These are phyloP conservation scores for Gossypium australe DNA, from an alignment of 345 rosid genomes.

Conservation along the genomic window DNA sequence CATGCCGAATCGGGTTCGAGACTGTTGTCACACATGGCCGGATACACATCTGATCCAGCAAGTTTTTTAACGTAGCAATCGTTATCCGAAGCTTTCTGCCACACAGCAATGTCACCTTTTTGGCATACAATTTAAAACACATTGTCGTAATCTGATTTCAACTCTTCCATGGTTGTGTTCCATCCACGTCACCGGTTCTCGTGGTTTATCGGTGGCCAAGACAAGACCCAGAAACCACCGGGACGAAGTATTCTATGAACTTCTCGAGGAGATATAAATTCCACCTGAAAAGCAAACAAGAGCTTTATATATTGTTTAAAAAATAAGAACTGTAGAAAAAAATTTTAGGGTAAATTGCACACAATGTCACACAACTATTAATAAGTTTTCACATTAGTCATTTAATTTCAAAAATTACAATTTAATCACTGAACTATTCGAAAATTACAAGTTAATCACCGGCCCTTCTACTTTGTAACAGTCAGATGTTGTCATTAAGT, in stretches of 20 bases:
- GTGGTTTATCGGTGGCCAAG: conserved; percentile 96
- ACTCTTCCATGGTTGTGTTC: conserved; percentile 92
- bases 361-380: too few relatives aligned
- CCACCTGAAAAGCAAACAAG: conserved; percentile 52
- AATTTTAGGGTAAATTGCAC: too few relatives aligned
- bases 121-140: conserved; percentile 86
- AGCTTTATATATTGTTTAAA: too few relatives aligned
- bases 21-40: conserved; percentile 90
- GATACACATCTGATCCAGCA: conserved; percentile 63
- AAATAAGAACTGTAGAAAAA: too few relatives aligned
- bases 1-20: conserved; percentile 94
- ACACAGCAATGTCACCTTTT: conserved; percentile 90
- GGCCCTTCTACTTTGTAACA: too few relatives aligned
- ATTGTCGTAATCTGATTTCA: conserved; percentile 82
- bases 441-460: too few relatives aligned
- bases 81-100: conserved; percentile 75
- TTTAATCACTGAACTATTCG: too few relatives aligned
- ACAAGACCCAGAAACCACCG: conserved; percentile 97
- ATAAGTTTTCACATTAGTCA: too few relatives aligned
- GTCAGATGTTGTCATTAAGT: too few relatives aligned
- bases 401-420: too few relatives aligned
- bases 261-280: conserved; percentile 66
- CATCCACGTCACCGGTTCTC: conserved; percentile 93
- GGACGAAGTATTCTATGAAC: conserved; percentile 90
- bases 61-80: conserved; percentile 57